Evolutionary conservation across 2,329 filamentous ascomycete genomes (phyloP), one percentile per base, ranked within the genome.

Genomic region (Nemania sp.): DNA sequence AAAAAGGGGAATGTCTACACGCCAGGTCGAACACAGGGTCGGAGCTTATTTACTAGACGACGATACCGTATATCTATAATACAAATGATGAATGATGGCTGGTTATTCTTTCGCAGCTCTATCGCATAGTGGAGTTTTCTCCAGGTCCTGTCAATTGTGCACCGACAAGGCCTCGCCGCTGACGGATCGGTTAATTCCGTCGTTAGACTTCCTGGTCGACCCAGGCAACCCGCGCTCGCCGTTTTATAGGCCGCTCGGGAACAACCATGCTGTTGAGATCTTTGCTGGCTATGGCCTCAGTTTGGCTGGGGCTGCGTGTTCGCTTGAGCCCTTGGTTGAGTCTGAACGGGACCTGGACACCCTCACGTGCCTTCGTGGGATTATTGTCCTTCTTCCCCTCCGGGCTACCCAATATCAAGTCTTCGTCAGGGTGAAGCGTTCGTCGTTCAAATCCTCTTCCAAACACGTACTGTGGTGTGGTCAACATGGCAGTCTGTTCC

Each of bases 401-500:
- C 5, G 69, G 70, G 37, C 65, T 72, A 13, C 59, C 60, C 35
- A 58, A 64, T n/a, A 80, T 65, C 39, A 83, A 68, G 12, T 76
- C 81, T 20, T 83, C 80, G 45, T 84, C 80, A 0, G 80, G 78
- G 45, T 81, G 72, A 13, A 75, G 48, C 25, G 70, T 69, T 3
- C 73, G 72, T 4, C 80, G 72, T 4, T 80, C 81, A 57, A 82
- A 81, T 2, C 78, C 81, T 60, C 78, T 74, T 0, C 82, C 79
- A 57, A 87, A 87, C 3, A 87, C 70, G 15, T 74, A 76, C 65
- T 82, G 81, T 3, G 82, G 79, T 5, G 68, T 69, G 40, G 69
- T 62, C 15, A 87, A 71, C 29, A 73, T 68, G 1, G 80, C 75
- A 75, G 85, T 84, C 69, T 87, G 82, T 5, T 76, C 76, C 13